A percentile compares a stretch with the other conserved stretches of the same genome.
Conservation (phyloP, 495 filamentous ascomycete genomes). For the Oleoguttula mirabilis region DNA sequence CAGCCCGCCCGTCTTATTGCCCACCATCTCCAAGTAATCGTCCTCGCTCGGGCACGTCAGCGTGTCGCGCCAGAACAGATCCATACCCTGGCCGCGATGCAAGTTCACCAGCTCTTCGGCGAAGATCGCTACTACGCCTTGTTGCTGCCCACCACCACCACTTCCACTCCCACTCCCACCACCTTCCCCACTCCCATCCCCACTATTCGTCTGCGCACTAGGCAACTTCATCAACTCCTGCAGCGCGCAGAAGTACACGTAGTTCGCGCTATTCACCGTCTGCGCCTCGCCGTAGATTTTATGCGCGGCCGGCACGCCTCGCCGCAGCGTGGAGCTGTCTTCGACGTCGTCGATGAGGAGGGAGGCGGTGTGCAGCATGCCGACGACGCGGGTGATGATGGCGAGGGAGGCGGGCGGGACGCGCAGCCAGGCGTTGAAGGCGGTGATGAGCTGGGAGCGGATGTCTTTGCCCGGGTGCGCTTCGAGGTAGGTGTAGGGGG, state of each 20-base stretch:
- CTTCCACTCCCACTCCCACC: no score
- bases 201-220: constrained; percentile 52
- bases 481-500: constrained; percentile 80
- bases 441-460: constrained; percentile 68
- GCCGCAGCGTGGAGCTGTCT: constrained; percentile 66
- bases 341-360: constrained; percentile 72
- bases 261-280: constrained; percentile 95
- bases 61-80: constrained; percentile 93
- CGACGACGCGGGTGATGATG: constrained; percentile 76
- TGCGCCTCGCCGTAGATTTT: constrained; percentile 90
- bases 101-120: constrained; percentile 85
- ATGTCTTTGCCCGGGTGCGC: constrained; percentile 86
- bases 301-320: constrained; percentile 86
- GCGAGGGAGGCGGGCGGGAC: constrained; percentile 66
- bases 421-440: constrained; percentile 82
- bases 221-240: constrained; percentile 58
- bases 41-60: constrained; percentile 88
- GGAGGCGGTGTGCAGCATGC: constrained; percentile 89
- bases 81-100: constrained; percentile 93
- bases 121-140: constrained; percentile 55
- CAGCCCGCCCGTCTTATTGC: constrained; percentile 92
- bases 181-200: no score
- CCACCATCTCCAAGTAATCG: constrained; percentile 97
- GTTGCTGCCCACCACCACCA: no score
- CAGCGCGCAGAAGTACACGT: constrained; percentile 86